Evolutionary conservation across 2,329 filamentous ascomycete species (phyloP), one percentile per base, ranked within the genome.

Genomic region (Paecilomyces dactylethromorphus): DNA sequence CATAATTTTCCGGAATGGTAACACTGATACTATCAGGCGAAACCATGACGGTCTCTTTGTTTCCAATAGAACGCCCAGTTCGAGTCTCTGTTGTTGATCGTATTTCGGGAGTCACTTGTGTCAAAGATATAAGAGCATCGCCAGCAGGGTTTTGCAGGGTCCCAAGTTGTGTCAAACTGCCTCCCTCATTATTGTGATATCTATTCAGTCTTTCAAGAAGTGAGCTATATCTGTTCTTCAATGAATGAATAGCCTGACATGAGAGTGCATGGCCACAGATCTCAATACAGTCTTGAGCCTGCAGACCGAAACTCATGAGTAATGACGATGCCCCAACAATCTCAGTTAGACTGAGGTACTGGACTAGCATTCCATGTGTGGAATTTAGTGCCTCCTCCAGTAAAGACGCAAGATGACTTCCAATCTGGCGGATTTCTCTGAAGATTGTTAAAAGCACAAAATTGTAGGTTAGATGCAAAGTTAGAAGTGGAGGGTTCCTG

Each of bases 381-480:
- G 39, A 53, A 22, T 22, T 50, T 31, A 55, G 24, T 33, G 39
- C 35, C 31, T 58, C 56, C 22, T 60, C 58, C 31, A 57, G 24
- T 18, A 60, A 24, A 22, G 29, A 29, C 11, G 29, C 50, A 39
- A 52, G 52, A 4, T 53, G 58, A 8, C 45, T n/a, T 29, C 58
- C 53, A 22, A 26, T 26, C 56, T 55, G 39, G 12, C 49, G n/a
- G 5, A 33, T 33, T 22, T 60, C 52, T 33, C 55, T 56, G 35
- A 60, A 33, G 11, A 60, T 21, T 26, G 58, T 33, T 45, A 60
- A 53, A 45, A 60, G 53, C 13, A 57, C 31, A 13, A 58, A 60
- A 11, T 53, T 60, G 24, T 55, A 60, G 10, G 56, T 60, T 13
- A 60, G 39, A 60, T 60, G 58, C 5, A 60, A 52, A 22, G 55